Conservation (phyloP, 495 filamentous ascomycete genomes). For the Xylaria acuta region DNA sequence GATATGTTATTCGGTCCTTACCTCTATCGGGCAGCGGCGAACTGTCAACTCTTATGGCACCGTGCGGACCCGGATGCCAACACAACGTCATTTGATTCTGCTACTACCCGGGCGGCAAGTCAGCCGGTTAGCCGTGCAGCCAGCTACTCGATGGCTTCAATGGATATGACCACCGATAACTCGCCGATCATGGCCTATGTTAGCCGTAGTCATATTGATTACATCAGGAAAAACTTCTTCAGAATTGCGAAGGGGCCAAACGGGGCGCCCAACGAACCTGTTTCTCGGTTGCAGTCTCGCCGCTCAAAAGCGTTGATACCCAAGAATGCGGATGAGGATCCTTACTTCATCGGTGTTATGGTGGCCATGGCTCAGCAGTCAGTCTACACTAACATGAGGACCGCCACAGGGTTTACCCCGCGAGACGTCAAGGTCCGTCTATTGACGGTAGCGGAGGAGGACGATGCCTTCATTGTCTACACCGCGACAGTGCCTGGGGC, state of each 20-base stretch:
- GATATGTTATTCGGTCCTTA: constrained; percentile 47
- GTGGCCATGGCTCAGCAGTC: constrained; percentile 55
- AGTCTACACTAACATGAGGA: constrained; percentile 40
- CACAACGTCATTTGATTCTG: constrained; percentile 45
- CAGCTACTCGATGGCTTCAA: constrained; percentile 20
- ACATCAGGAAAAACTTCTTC: constrained; percentile 44
- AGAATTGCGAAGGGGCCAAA: constrained; percentile 38
- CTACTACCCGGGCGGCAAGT: constrained; percentile 39
- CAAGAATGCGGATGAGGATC: constrained; percentile 47
- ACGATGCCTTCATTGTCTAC: constrained; percentile 51
- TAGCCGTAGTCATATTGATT: constrained; percentile 42
- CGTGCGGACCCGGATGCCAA: constrained; percentile 19
- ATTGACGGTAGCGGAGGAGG: constrained; percentile 47
- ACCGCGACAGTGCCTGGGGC: constrained; percentile 45
- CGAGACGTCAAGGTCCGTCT: constrained; percentile 49
- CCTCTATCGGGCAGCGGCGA: constrained; percentile 39
- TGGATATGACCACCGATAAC: constrained; percentile 11
- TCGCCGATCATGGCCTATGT: constrained; percentile 51
- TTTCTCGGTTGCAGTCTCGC: constrained; percentile 44
- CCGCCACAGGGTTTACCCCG: constrained; percentile 28
- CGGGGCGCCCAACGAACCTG: constrained; percentile 40
- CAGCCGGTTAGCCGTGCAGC: constrained; percentile 28
- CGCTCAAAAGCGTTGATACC: constrained; percentile 49
- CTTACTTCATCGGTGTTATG: constrained; percentile 49
- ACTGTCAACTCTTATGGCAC: constrained; percentile 48